phyloP scores from a whole-genome alignment of 1,284 basidiomycete genomes.

The Clitocybe nebularis region DNA sequence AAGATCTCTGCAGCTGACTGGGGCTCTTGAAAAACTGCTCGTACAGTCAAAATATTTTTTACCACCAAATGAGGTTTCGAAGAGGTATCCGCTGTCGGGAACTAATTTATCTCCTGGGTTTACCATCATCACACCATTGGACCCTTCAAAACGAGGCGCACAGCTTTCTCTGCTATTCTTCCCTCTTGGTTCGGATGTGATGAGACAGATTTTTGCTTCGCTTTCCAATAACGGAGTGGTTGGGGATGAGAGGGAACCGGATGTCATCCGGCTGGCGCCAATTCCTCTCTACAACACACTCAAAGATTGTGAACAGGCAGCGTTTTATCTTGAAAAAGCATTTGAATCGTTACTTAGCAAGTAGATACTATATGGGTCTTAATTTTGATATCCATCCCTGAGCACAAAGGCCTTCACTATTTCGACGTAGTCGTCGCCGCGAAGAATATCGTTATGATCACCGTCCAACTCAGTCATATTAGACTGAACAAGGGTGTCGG shows the following conservation, averaged over 20 bases:
- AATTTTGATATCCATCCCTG: background rate
- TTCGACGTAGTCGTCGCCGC: slow-evolving; percentile 40
- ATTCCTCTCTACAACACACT: slow-evolving; percentile 82
- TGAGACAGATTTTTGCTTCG: slow-evolving; percentile 66
- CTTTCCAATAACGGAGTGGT: slow-evolving; percentile 74
- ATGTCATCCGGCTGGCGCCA: slow-evolving; percentile 86
- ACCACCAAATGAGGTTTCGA: slow-evolving; percentile 34
- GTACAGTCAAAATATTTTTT: slow-evolving; percentile 61
- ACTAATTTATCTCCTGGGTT: slow-evolving; percentile 47
- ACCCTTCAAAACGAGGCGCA: slow-evolving; percentile 68
- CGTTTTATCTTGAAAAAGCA: slow-evolving; percentile 56
- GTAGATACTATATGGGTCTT: slow-evolving; percentile 3
- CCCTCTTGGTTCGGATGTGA: slow-evolving; percentile 56
- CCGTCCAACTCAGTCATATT: slow-evolving; percentile 43
- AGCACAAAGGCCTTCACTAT: slow-evolving; percentile 40
- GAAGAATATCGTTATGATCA: slow-evolving; percentile 58
- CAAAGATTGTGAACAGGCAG: slow-evolving; percentile 72
- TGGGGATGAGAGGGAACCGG: slow-evolving; percentile 86
- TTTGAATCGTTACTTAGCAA: slow-evolving; percentile 27
- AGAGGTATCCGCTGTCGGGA: slow-evolving; percentile 24
- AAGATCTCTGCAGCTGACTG: slow-evolving; percentile 72
- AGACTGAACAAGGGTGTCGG: slow-evolving; percentile 28
- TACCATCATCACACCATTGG: slow-evolving; percentile 83
- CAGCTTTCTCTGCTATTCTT: slow-evolving; percentile 84
- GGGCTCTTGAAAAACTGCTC: slow-evolving; percentile 65